Conservation (phyloP, 2,329 filamentous ascomycete species). For the Cadophora luteo-olivacea region DNA sequence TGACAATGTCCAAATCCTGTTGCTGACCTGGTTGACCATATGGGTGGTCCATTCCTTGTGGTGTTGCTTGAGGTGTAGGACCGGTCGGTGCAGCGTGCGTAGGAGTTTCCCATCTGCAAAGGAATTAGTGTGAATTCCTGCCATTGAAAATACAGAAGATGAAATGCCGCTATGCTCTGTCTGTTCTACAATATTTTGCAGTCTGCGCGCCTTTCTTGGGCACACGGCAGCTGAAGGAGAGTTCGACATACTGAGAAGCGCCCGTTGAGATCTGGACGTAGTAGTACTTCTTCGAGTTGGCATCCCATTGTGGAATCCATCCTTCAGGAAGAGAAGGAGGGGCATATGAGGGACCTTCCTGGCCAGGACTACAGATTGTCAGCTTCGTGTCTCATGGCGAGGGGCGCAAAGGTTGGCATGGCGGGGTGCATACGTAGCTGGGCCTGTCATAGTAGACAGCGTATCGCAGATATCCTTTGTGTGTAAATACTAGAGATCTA, state of each 20-base stretch:
- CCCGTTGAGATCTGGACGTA: slow-evolving; percentile 76
- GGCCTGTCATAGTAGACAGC: slow-evolving; percentile 38
- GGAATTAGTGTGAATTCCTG: background rate
- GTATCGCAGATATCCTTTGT: slow-evolving; percentile 1
- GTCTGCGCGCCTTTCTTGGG: background rate
- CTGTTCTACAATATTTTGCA: background rate
- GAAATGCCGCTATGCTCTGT: background rate
- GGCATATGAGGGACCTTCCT: slow-evolving; percentile 45
- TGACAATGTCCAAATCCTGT: slow-evolving; percentile 54
- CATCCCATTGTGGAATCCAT: slow-evolving; percentile 76
- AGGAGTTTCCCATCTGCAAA: slow-evolving; percentile 42
- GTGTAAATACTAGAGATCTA: background rate
- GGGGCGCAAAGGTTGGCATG: slow-evolving; percentile 13
- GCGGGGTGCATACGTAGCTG: slow-evolving; percentile 38
- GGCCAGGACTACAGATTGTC: slow-evolving; percentile 40
- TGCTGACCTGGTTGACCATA: slow-evolving; percentile 51
- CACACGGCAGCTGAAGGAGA: background rate
- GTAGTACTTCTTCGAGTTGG: slow-evolving; percentile 69
- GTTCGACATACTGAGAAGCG: slow-evolving; percentile 76
- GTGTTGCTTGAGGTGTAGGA: slow-evolving; percentile 61
- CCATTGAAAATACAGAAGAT: background rate
- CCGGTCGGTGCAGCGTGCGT: slow-evolving; percentile 68
- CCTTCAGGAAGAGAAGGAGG: slow-evolving; percentile 67
- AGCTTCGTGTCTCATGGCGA: slow-evolving; percentile 20
- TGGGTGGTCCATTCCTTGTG: slow-evolving; percentile 60